Percentiles rank a stretch among this genome's conserved stretches.
phyloP scores from a whole-genome alignment of 371 early-diverging fungal species.

The Apophysomyces sp. region DNA sequence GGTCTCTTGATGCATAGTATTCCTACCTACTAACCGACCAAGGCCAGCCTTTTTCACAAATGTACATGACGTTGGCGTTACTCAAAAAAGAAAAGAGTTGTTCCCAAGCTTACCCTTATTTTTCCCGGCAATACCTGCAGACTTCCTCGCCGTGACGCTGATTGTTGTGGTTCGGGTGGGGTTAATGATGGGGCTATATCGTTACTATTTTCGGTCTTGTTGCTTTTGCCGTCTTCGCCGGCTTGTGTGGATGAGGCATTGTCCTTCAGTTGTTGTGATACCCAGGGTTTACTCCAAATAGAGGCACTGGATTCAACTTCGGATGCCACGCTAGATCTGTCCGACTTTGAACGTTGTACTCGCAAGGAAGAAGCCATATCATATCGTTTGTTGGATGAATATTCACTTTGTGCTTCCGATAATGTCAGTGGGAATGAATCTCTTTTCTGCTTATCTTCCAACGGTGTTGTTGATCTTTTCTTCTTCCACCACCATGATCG shows the following conservation, averaged over 20 bases:
- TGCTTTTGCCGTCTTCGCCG: background rate
- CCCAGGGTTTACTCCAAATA: slow-evolving; percentile 9
- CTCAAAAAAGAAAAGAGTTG: background rate
- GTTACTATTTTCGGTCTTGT: background rate
- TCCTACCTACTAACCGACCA: slow-evolving; percentile 1
- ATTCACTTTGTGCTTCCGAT: background rate
- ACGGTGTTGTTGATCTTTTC: background rate
- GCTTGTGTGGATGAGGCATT: background rate
- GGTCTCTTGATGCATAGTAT: background rate
- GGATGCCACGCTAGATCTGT: slow-evolving; percentile 1
- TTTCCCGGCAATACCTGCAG: background rate
- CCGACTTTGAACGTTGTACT: slow-evolving; percentile 1
- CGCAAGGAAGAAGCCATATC: background rate
- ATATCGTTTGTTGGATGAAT: background rate
- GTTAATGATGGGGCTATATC: background rate
- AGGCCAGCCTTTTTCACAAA: slow-evolving; percentile 1
- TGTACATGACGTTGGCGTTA: too few species aligned
- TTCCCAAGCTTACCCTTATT: background rate
- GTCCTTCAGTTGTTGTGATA: background rate
- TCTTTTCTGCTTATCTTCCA: background rate
- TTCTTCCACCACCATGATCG: slow-evolving; percentile 7
- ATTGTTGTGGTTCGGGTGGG: background rate
- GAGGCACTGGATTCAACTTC: slow-evolving; percentile 6
- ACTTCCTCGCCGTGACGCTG: background rate
- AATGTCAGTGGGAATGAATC: background rate